These are phyloP conservation scores for Triticum timopheevii DNA, from an alignment of 176 grass and related monocot genomes.

Conservation along the genomic window DNA sequence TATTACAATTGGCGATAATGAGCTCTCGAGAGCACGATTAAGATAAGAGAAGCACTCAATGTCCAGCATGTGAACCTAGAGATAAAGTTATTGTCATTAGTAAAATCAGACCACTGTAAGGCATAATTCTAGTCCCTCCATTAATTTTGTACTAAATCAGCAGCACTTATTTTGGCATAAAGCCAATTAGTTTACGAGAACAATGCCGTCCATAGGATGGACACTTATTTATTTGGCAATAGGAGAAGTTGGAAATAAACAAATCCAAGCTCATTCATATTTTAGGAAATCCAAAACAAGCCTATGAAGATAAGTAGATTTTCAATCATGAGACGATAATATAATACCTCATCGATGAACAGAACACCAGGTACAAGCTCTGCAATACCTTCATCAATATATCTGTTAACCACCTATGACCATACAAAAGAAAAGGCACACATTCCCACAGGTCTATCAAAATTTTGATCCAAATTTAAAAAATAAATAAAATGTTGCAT, in stretches of 20 bases:
- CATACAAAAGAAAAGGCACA: slow-evolving; percentile 21
- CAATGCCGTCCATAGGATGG: not conserved
- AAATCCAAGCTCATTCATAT: not conserved
- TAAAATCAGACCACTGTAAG: not conserved
- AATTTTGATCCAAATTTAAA: not conserved
- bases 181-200: not conserved
- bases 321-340: slow-evolving; percentile 22
- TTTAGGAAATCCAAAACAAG: not conserved
- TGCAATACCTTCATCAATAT: slow-evolving; percentile 92
- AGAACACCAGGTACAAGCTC: slow-evolving; percentile 95
- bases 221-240: not conserved
- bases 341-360: slow-evolving; percentile 88
- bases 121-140: not conserved
- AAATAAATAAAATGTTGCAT: slow-evolving; percentile 1
- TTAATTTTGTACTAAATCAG: too few species aligned
- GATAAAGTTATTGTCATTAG: slow-evolving; percentile 24
- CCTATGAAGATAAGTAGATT: not conserved
- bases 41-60: slow-evolving; percentile 98
- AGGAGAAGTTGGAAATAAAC: not conserved
- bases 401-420: slow-evolving; percentile 83
- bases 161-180: too few species aligned
- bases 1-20: slow-evolving; percentile 89
- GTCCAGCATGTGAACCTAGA: slow-evolving; percentile 93
- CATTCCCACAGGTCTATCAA: not conserved
- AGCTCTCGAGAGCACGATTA: slow-evolving; percentile 89